phyloP scores from a whole-genome alignment of 257 asterid species.

The Salvia miltiorrhiza region DNA sequence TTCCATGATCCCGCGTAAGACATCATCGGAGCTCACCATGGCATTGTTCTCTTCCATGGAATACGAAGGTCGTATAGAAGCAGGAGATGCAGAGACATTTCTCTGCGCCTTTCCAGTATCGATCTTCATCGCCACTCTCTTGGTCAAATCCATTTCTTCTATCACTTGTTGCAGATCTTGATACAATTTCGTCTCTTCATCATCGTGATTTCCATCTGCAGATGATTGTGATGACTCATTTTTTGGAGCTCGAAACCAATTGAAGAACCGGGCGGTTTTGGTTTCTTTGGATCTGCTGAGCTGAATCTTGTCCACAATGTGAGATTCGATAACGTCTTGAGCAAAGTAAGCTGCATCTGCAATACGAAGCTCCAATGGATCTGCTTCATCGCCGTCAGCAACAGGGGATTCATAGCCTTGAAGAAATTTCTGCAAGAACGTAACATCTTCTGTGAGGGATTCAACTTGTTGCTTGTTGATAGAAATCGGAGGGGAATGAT shows the following conservation, averaged over 20 bases:
- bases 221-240: too few species aligned
- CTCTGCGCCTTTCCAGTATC: neutral
- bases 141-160: neutral
- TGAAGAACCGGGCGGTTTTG: too few species aligned
- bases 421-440: constrained; percentile 9
- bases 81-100: too few species aligned
- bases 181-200: neutral
- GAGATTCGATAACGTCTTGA: neutral
- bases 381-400: neutral
- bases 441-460: neutral
- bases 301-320: neutral
- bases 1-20: too few species aligned
- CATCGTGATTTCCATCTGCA: too few species aligned
- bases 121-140: neutral
- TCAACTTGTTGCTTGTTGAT: neutral
- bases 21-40: too few species aligned
- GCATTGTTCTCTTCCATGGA: too few species aligned
- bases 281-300: too few species aligned
- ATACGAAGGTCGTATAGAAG: too few species aligned
- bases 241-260: too few species aligned
- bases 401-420: neutral
- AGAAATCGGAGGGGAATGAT: too few species aligned
- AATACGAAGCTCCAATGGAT: neutral
- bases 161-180: too few species aligned
- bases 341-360: neutral